Evolutionary conservation across 2,329 filamentous ascomycete species (phyloP), one percentile per base, ranked within the genome.

Genomic region (Thielaviopsis ethacetica): DNA sequence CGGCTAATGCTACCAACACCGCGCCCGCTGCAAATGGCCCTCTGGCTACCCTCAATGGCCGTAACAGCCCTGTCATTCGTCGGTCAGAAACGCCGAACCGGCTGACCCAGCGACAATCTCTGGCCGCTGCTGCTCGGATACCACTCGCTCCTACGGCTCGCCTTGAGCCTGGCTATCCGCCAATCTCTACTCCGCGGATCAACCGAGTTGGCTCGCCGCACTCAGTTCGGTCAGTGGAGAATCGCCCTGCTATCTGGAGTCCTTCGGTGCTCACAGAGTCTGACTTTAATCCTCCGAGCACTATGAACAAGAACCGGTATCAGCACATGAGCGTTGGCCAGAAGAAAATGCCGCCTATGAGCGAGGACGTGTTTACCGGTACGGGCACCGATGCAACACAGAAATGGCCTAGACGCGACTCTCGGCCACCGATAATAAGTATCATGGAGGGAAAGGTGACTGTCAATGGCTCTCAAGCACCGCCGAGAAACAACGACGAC

Each of bases 241-340:
- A 47, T 19, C 56, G 57, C 5, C 59, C 59, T 3, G 53, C 56
- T 21, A 61, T 63, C 51, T 63, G 62, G 62, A 62, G 59, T 27
- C 62, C 59, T 2, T 63, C 62, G 9, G 53, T 63, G 55, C 56
- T 63, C 38, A 60, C 62, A 5, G 62, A 63, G 27, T 63, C 62
- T 7, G 62, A 63, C 27, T 63, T 63, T 49, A 63, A 63, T 19
- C 60, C 62, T 2, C 62, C 62, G 4, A 56, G 55, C 41, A 62
- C 61, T 21, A 53, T 61, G 26, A 53, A 56, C 21, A 56, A 53
- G n/a, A 58, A 53, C 13, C 56, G 53, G 4, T 59, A 58, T 21
- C 59, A 54, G 19, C 27, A 59, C 24, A 41, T 52, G 12, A 24
- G 56, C 6, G 15, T 41, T 15, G 54, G 24, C 17, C 10, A 15